Evolutionary conservation across 176 grass and related monocot species (phyloP).

Genomic region (Oryza officinalis): DNA sequence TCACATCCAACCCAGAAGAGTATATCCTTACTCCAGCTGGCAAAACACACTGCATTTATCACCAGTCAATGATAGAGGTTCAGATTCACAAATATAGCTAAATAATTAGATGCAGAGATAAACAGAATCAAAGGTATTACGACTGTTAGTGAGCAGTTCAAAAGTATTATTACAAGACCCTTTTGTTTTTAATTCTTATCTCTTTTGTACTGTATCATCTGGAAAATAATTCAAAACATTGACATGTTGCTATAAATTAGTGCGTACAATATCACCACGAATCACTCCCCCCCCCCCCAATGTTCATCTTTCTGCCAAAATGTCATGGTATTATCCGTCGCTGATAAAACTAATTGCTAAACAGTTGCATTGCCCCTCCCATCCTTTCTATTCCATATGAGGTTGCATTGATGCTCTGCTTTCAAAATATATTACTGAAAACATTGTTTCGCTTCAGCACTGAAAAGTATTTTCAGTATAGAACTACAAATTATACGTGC

Average conservation of each 20-base stretch:
- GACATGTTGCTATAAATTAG: neutral
- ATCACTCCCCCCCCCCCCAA: neutral
- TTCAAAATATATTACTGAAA: conserved; percentile 3
- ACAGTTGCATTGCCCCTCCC: neutral
- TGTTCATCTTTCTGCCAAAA: neutral
- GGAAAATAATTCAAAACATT: conserved; percentile 1
- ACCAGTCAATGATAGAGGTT: conserved; percentile 33
- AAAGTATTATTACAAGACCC: conserved; percentile 16
- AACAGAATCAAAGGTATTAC: conserved; percentile 26
- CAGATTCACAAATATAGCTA: conserved; percentile 25
- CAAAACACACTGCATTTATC: conserved; percentile 89
- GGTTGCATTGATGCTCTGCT: neutral
- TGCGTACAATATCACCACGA: neutral
- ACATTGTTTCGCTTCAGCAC: neutral
- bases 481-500: neutral
- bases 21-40: conserved; percentile 98
- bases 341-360: conserved; percentile 9
- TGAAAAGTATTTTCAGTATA: conserved; percentile 6
- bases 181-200: neutral
- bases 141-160: neutral
- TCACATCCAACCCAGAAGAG: conserved; percentile 67
- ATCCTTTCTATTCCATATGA: neutral
- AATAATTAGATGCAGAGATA: neutral
- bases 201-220: neutral
- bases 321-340: neutral